Conservation (phyloP, 352 stramenopile species). For the Blastocystis sp. region DNA sequence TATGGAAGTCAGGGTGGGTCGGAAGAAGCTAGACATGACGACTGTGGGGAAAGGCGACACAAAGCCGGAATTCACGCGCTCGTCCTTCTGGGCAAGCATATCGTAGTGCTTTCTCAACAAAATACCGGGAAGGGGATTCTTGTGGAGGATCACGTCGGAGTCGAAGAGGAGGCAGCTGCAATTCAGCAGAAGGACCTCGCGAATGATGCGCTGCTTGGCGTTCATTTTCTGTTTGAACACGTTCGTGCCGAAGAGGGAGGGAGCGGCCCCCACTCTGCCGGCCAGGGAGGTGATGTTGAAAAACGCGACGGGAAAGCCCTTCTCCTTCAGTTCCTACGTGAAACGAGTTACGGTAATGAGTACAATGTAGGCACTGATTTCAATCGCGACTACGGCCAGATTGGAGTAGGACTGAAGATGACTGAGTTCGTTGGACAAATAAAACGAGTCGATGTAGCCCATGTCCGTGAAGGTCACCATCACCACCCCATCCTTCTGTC, state of each 20-base stretch:
- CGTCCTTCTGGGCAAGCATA: slow-evolving; percentile 47
- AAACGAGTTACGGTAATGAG: not conserved
- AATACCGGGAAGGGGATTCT: slow-evolving; percentile 45
- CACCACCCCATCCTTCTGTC: slow-evolving; percentile 7
- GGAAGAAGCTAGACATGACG: slow-evolving; percentile 20
- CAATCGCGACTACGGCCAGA: slow-evolving; percentile 47
- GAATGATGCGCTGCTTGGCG: slow-evolving; percentile 52
- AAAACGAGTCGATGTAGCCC: slow-evolving; percentile 54
- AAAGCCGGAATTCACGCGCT: slow-evolving; percentile 34
- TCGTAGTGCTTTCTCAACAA: not conserved
- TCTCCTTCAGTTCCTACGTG: not conserved
- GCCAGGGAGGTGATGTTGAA: slow-evolving; percentile 16
- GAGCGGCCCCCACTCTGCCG: not conserved
- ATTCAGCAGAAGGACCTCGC: slow-evolving; percentile 20
- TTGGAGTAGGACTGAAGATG: slow-evolving; percentile 16
- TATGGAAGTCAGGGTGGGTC: slow-evolving; percentile 28
- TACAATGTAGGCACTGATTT: slow-evolving; percentile 28
- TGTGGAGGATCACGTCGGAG: slow-evolving; percentile 48
- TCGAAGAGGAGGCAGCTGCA: slow-evolving; percentile 57
- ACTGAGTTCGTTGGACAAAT: slow-evolving; percentile 37
- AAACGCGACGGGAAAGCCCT: slow-evolving; percentile 42
- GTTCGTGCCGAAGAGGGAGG: not conserved
- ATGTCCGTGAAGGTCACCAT: slow-evolving; percentile 62
- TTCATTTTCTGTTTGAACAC: slow-evolving; percentile 39
- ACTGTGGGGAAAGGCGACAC: slow-evolving; percentile 1